phyloP scores from a whole-genome alignment of 2,329 filamentous ascomycete genomes.

The Neodidymelliopsis sp. region DNA sequence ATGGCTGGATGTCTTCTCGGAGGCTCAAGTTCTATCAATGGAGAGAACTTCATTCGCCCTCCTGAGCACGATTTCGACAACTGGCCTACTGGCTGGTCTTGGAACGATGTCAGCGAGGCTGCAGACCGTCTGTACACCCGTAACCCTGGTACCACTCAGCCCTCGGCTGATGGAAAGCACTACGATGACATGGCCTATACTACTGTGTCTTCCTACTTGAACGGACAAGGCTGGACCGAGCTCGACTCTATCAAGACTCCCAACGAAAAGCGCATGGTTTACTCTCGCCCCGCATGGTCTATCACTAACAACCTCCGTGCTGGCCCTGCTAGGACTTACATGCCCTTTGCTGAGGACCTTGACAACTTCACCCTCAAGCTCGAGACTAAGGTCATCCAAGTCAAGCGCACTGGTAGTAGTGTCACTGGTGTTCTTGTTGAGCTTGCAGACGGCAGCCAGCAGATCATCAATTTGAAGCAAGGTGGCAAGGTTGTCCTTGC shows the following conservation, averaged over 20 bases:
- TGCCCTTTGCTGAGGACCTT: conserved; percentile 24
- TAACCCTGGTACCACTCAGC: conserved; percentile 32
- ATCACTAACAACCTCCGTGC: conserved; percentile 27
- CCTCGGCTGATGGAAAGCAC: conserved; percentile 28
- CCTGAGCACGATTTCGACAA: conserved; percentile 50
- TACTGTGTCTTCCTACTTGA: conserved; percentile 29
- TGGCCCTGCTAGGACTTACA: conserved; percentile 33
- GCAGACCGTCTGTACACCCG: conserved; percentile 31
- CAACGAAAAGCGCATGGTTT: conserved; percentile 30
- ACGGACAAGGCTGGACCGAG: conserved; percentile 24
- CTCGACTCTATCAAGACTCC: conserved; percentile 28
- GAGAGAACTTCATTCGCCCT: conserved; percentile 60
- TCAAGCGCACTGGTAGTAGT: conserved; percentile 25
- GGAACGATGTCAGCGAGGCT: conserved; percentile 25
- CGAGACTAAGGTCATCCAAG: conserved; percentile 32
- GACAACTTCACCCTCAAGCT: conserved; percentile 34
- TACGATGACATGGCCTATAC: conserved; percentile 32
- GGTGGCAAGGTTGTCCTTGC: conserved; percentile 52
- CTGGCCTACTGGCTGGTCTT: conserved; percentile 34
- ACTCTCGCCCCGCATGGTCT: conserved; percentile 23
- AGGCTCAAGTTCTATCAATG: conserved; percentile 57
- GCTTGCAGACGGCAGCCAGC: conserved; percentile 63
- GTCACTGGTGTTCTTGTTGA: conserved; percentile 33
- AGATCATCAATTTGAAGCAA: conserved; percentile 66
- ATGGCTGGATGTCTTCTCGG: conserved; percentile 36